Conservation (phyloP, 345 rosid genomes). For the Citrus hindsii region DNA sequence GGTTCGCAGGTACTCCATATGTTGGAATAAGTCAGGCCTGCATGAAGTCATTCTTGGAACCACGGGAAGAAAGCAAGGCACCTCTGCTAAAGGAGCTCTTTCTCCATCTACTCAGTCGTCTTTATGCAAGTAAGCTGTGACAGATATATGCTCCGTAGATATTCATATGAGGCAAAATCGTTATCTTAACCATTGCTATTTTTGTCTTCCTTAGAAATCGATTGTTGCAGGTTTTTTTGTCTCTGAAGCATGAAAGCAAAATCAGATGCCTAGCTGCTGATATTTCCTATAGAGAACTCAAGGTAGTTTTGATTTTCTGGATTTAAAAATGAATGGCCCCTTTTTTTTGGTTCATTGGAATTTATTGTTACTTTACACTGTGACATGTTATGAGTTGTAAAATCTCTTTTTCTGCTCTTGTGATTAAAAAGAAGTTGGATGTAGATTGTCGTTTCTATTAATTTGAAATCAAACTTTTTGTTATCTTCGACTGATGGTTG, state of each 20-base stretch:
- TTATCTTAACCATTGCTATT: neutral
- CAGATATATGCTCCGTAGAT: conserved; percentile 3
- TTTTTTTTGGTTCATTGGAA: too few species aligned
- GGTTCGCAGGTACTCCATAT: conserved; percentile 65
- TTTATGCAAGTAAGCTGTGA: conserved; percentile 74
- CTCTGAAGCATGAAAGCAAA: conserved; percentile 22
- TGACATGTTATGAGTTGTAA: neutral
- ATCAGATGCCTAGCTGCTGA: conserved; percentile 23
- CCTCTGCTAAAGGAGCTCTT: conserved; percentile 80
- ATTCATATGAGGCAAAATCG: neutral
- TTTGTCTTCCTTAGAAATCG: conserved; percentile 39
- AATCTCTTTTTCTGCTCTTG: neutral
- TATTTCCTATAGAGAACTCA: conserved; percentile 62
- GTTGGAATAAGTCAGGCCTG: conserved; percentile 86
- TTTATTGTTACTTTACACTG: neutral
- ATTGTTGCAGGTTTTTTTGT: conserved; percentile 54
- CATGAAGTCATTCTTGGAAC: conserved; percentile 95
- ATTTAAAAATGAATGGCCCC: neutral
- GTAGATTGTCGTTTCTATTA: neutral
- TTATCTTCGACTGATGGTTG: neutral
- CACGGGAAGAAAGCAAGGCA: conserved; percentile 92
- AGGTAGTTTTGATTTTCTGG: conserved; percentile 46
- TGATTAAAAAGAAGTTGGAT: neutral
- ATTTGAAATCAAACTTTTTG: neutral
- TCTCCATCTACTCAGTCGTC: conserved; percentile 75